These are phyloP conservation scores for Eimeria sp. DNA, from an alignment of 169 alveolate species.

Conservation along the genomic window DNA sequence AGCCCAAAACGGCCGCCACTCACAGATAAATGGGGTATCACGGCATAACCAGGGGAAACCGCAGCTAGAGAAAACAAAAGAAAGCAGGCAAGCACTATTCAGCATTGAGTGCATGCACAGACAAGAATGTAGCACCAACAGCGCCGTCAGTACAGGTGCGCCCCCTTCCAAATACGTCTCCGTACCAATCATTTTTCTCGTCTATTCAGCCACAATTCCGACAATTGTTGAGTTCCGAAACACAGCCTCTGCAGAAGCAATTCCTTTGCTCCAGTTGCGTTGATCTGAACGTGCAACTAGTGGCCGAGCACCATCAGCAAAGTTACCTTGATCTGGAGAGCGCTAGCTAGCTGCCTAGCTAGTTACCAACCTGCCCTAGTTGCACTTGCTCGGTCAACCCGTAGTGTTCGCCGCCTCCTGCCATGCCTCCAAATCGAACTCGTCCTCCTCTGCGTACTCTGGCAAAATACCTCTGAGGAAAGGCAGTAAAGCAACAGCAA, in stretches of 20 bases:
- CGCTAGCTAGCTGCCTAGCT: constrained; percentile 23
- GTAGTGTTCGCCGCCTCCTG: constrained; percentile 18
- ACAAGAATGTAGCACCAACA: background rate
- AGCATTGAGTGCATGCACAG: background rate
- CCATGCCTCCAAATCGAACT: constrained; percentile 60
- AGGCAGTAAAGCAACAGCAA: background rate
- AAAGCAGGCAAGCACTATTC: background rate
- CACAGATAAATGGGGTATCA: background rate
- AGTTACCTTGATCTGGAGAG: background rate
- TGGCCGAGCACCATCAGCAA: constrained; percentile 2
- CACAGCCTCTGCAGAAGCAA: background rate
- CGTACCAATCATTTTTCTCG: background rate
- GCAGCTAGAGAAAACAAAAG: background rate
- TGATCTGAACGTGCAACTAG: background rate
- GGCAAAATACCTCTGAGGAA: constrained; percentile 55
- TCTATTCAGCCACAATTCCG: background rate
- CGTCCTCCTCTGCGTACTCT: constrained; percentile 66
- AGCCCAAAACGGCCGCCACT: background rate
- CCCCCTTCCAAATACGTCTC: background rate
- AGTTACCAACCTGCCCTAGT: background rate
- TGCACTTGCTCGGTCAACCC: background rate
- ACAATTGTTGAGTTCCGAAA: background rate
- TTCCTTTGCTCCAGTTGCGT: background rate
- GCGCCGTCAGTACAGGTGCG: background rate
- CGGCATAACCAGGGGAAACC: background rate